Conservation (phyloP, 768 basidiomycete genomes). For the Phylloporus scabripes region DNA sequence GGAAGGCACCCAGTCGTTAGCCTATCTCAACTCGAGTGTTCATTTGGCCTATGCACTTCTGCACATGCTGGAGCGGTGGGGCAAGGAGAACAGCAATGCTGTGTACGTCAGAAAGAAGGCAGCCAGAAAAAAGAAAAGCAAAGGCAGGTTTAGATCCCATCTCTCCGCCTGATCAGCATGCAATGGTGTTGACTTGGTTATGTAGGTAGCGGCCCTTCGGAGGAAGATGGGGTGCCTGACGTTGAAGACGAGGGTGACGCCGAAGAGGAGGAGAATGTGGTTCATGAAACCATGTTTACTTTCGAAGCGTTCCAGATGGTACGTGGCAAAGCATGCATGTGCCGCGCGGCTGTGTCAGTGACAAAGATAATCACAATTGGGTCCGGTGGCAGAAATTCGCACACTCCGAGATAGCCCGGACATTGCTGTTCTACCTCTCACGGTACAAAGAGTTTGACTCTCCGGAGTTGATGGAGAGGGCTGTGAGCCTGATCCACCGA, state of each 20-base stretch:
- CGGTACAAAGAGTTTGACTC: slow-evolving; percentile 75
- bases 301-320: slow-evolving; percentile 91
- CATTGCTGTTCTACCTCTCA: slow-evolving; percentile 75
- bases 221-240: slow-evolving; percentile 64
- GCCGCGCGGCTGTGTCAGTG: slow-evolving; percentile 12
- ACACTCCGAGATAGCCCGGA: slow-evolving; percentile 76
- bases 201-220: slow-evolving; percentile 36
- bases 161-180: slow-evolving; percentile 13
- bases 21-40: slow-evolving; percentile 84
- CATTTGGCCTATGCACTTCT: slow-evolving; percentile 81
- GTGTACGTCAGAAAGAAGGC: slow-evolving; percentile 70
- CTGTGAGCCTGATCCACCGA: slow-evolving; percentile 84
- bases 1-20: slow-evolving; percentile 68
- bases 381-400: slow-evolving; percentile 72
- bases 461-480: slow-evolving; percentile 82
- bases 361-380: slow-evolving; percentile 17
- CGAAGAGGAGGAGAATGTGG: slow-evolving; percentile 55
- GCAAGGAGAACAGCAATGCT: slow-evolving; percentile 57
- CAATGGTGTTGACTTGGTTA: slow-evolving; percentile 4
- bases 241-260: slow-evolving; percentile 59
- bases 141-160: slow-evolving; percentile 36
- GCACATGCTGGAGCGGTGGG: slow-evolving; percentile 85
- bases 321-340: slow-evolving; percentile 24
- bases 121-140: slow-evolving; percentile 49
- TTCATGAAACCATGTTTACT: slow-evolving; percentile 84